These are phyloP conservation scores for Aspergillus sp. DNA, from an alignment of 2,329 filamentous ascomycete species.

Conservation along the genomic window DNA sequence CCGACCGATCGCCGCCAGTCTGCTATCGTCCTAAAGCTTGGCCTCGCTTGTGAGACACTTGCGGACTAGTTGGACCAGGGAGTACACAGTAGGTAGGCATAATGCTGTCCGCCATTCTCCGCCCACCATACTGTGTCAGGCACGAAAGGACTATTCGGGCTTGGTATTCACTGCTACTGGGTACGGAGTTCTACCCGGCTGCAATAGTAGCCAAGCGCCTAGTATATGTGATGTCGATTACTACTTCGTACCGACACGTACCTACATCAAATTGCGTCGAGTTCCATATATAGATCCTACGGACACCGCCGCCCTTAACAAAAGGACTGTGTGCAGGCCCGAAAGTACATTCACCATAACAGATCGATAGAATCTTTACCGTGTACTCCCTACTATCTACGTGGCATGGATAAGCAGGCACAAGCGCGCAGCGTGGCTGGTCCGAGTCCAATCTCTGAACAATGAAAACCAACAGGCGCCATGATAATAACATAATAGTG, in stretches of 20 bases:
- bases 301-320: background rate
- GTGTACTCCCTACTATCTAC: background rate
- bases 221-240: background rate
- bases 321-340: too few relatives aligned
- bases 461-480: background rate
- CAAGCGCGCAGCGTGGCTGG: background rate
- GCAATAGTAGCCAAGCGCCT: background rate
- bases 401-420: slow-evolving; percentile 3
- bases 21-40: slow-evolving; percentile 20
- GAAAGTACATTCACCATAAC: too few relatives aligned
- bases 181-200: background rate
- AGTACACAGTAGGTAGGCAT: too few relatives aligned
- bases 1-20: slow-evolving; percentile 6
- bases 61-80: background rate
- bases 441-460: background rate
- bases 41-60: slow-evolving; percentile 11
- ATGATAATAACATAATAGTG: background rate
- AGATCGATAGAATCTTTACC: background rate
- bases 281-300: background rate
- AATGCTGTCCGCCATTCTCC: background rate
- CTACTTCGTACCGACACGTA: background rate
- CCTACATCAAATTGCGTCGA: background rate
- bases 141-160: background rate
- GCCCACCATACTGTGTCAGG: background rate
- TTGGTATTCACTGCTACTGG: background rate